These are phyloP conservation scores for Apiotrichum laibachii DNA, from an alignment of 1,284 basidiomycete genomes.

Conservation along the genomic window DNA sequence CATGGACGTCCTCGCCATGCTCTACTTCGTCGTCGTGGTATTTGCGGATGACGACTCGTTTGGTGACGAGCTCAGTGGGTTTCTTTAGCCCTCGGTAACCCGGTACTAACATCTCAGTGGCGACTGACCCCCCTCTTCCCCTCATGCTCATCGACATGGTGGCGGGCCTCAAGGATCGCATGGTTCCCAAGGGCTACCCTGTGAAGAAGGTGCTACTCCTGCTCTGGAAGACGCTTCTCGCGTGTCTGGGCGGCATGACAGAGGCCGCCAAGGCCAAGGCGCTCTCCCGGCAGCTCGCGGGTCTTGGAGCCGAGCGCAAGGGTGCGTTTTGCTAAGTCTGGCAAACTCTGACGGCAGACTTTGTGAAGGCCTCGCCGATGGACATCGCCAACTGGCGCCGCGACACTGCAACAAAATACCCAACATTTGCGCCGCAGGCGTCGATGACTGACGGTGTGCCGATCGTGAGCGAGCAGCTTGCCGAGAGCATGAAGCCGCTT, in stretches of 20 bases:
- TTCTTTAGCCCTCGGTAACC: slow-evolving; percentile 1
- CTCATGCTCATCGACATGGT: slow-evolving; percentile 88
- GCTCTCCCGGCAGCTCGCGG: slow-evolving; percentile 76
- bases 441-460: slow-evolving; percentile 46
- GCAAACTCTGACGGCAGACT: slow-evolving; percentile 40
- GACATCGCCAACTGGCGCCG: slow-evolving; percentile 83
- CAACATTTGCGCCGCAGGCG: slow-evolving; percentile 72
- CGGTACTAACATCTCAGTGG: slow-evolving; percentile 60
- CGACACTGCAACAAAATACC: slow-evolving; percentile 90
- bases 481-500: slow-evolving; percentile 85
- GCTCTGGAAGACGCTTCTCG: slow-evolving; percentile 90
- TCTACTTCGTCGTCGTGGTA: slow-evolving; percentile 89
- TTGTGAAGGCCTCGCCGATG: slow-evolving; percentile 78
- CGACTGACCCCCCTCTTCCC: slow-evolving; percentile 88
- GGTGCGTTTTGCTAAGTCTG: slow-evolving; percentile 44
- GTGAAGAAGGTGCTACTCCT: slow-evolving; percentile 83
- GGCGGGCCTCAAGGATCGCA: slow-evolving; percentile 85
- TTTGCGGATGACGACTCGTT: slow-evolving; percentile 89
- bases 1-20: slow-evolving; percentile 83
- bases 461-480: slow-evolving; percentile 61
- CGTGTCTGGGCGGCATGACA: slow-evolving; percentile 86
- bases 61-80: slow-evolving; percentile 90
- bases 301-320: slow-evolving; percentile 63
- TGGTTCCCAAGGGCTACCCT: slow-evolving; percentile 82
- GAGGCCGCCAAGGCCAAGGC: slow-evolving; percentile 82